Percentiles rank a stretch among this genome's conserved stretches.
Conservation (phyloP, 2,329 filamentous ascomycete species). For the Neoarthrinium moseri region DNA sequence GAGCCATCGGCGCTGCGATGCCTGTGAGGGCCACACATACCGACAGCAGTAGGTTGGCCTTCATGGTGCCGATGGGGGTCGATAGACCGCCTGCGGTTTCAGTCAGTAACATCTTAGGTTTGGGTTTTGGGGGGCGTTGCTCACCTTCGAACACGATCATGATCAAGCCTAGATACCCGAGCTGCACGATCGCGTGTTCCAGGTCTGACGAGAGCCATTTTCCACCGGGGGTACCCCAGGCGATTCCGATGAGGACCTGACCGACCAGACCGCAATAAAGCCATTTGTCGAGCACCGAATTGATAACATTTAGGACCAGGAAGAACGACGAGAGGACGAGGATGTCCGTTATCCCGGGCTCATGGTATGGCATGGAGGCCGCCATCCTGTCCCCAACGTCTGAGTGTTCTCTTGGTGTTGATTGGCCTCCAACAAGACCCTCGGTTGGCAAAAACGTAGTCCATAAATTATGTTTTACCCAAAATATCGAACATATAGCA, state of each 20-base stretch:
- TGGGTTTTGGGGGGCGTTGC: slow-evolving; percentile 17
- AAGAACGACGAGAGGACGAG: slow-evolving; percentile 62
- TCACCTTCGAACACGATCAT: slow-evolving; percentile 68
- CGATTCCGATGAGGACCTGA: slow-evolving; percentile 68
- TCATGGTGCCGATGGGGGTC: slow-evolving; percentile 52
- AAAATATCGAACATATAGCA: too few relatives aligned
- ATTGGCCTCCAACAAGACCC: too few relatives aligned
- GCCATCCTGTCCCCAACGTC: too few relatives aligned
- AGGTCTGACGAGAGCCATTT: slow-evolving; percentile 53
- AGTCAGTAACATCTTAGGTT: neutral
- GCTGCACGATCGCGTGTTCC: slow-evolving; percentile 57
- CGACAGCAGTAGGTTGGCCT: slow-evolving; percentile 60
- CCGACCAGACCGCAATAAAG: slow-evolving; percentile 72
- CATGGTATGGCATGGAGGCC: slow-evolving; percentile 53
- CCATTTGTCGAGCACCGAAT: slow-evolving; percentile 54
- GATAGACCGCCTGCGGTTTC: slow-evolving; percentile 50
- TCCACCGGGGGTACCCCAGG: slow-evolving; percentile 66
- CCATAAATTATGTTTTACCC: too few relatives aligned
- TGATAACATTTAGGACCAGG: slow-evolving; percentile 58
- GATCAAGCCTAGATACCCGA: slow-evolving; percentile 74
- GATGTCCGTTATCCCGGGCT: slow-evolving; percentile 59
- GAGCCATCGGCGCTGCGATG: slow-evolving; percentile 59
- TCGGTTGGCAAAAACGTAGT: too few relatives aligned
- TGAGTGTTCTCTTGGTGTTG: too few relatives aligned
- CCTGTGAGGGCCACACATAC: slow-evolving; percentile 64